Conservation (phyloP, 208 protist species). For the Novymonas esmeraldas region DNA sequence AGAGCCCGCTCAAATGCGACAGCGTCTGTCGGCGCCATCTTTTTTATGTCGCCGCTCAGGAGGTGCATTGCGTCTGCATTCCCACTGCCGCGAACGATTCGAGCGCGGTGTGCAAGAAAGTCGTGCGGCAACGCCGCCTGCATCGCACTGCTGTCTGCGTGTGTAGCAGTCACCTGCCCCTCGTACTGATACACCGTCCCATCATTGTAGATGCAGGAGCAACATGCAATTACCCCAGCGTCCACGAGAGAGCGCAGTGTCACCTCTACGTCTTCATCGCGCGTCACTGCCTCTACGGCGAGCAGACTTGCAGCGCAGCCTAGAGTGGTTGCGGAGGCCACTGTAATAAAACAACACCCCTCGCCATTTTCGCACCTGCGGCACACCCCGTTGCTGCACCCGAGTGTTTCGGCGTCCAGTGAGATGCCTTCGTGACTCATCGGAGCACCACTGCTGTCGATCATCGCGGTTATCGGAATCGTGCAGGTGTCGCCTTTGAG, state of each 20-base stretch:
- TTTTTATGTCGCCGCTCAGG: neutral
- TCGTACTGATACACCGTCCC: neutral
- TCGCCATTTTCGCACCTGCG: neutral
- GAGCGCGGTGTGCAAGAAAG: neutral
- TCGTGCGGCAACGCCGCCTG: neutral
- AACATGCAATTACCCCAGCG: neutral
- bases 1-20: neutral
- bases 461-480: neutral
- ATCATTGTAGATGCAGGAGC: neutral
- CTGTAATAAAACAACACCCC: neutral
- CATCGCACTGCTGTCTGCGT: neutral
- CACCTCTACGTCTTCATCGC: neutral
- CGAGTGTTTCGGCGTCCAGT: neutral
- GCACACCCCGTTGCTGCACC: neutral
- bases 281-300: neutral
- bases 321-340: neutral
- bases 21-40: neutral
- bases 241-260: neutral
- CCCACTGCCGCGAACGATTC: slow-evolving; percentile 1
- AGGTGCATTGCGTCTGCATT: slow-evolving; percentile 10
- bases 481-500: neutral
- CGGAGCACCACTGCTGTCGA: neutral
- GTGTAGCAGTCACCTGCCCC: neutral
- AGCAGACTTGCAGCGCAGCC: neutral
- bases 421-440: neutral